Base-by-base conservation (phyloP, 768 basidiomycete species). In the Xerocomus brunneocitrinus region DNA sequence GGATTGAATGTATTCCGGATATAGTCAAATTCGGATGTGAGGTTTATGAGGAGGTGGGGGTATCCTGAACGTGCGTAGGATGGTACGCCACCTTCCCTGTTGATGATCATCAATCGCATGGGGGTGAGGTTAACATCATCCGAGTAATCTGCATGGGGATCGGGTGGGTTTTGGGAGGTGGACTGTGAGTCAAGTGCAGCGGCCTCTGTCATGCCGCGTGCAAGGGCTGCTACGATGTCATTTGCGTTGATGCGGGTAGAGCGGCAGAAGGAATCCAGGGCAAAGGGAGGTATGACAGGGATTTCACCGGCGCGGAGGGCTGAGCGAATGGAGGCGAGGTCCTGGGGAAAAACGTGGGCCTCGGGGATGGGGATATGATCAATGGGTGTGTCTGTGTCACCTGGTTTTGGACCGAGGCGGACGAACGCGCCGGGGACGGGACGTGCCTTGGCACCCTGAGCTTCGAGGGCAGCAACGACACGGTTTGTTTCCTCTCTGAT, bases 21-120 rank as follows among this genome's bases (percentile, higher is more conserved):
- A 71, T 89, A 85, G 45, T 81, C 69, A 66, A 80, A 88, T 69
- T 99, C 97, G 13, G 92, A 91, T 0, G 81, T 79, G 47, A 98
- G 81, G 68, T 99, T 99, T 76, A 99, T 86, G 54, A 97, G 83
- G 24, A 99, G 84, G 74, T 99, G 97, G 19, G 97, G 97, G 58
- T 90, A 83, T 43, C 97, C 97, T 9, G 81, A 82, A 30, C 97
- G 91, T 34, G 97, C 97, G 67, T 98, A 98, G 0, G 97, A 98
- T 22, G 97, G 97, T 3, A 98, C 87, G 13, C 97, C 97, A 24
- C 97, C 97, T 71, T 95, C 91, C 19, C 88, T 82, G 69, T 94
- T 95, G 71, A 99, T 98, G 69, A 98, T 88, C 89, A 99, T 95
- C 54, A 99, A 80, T 28, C 97, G 89, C 50, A 98, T 75, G 1